Percentiles rank a stretch among this genome's conserved stretches.
phyloP scores from a whole-genome alignment of 371 early-diverging fungal genomes.

The Syncephalis fuscata region DNA sequence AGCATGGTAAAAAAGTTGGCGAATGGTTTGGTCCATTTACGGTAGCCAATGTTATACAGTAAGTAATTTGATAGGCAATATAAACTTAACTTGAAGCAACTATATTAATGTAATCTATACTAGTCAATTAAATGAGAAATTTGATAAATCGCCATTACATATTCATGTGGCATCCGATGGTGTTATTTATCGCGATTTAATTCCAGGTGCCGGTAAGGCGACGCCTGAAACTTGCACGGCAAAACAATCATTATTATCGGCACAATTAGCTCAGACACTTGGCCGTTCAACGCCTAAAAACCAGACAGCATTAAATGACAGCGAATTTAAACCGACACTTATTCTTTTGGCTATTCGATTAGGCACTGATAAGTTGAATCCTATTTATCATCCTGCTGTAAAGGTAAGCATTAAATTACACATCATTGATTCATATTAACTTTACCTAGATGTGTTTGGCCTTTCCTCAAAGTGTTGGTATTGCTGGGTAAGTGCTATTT shows the following conservation, averaged over 20 bases:
- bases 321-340: slow-evolving; percentile 39
- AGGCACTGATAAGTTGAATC: slow-evolving; percentile 74
- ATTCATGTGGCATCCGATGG: slow-evolving; percentile 45
- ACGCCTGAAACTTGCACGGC: slow-evolving; percentile 1
- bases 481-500: slow-evolving; percentile 55
- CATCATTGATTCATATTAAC: background rate
- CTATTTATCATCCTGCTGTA: slow-evolving; percentile 57
- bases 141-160: background rate
- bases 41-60: slow-evolving; percentile 78
- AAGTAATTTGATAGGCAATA: slow-evolving; percentile 8
- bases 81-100: too few species aligned
- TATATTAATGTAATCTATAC: too few species aligned
- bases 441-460: slow-evolving; percentile 43
- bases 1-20: slow-evolving; percentile 77
- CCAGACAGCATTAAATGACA: slow-evolving; percentile 7
- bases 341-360: slow-evolving; percentile 76
- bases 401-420: slow-evolving; percentile 26
- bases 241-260: slow-evolving; percentile 8
- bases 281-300: slow-evolving; percentile 7
- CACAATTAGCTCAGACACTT: background rate
- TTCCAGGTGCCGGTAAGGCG: slow-evolving; percentile 11
- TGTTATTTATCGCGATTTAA: slow-evolving; percentile 43
- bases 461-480: slow-evolving; percentile 66
- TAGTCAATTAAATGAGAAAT: background rate
- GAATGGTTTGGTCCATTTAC: slow-evolving; percentile 95